Base-by-base conservation (phyloP, 2,329 filamentous ascomycete species). In the Akanthomyces lecanii region DNA sequence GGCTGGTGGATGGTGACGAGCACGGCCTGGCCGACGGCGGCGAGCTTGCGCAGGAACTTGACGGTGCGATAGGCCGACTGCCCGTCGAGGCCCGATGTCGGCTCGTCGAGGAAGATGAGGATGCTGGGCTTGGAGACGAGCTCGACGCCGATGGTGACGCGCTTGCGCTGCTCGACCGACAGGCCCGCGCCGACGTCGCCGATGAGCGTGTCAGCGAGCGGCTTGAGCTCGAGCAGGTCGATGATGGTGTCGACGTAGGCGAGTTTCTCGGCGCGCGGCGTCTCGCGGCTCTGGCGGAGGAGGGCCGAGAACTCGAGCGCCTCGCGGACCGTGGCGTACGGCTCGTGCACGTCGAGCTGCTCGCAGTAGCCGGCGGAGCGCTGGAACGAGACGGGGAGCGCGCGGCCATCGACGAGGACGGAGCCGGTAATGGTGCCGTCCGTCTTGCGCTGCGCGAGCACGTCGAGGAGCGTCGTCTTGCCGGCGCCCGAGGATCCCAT, bases 381-480 rank as follows among this genome's bases (percentile, higher is more conserved):
- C 70, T 92, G 89, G 79, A 93, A 93, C 0, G 88, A 90, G 2
- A 85, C 81, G 36, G 91, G 89, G 5, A 89, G 82, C 12, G 85
- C 86, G 10, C 83, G 83, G 1, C 90, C 90, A 66, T 94, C 89
- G 18, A 94, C 89, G 64, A 92, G 73, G 79, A 93, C 89, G 58
- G 89, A 86, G 51, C 91, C 91, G 21, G 78, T 79, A 30, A 94
- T 89, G 2, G 89, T 87, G 67, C 91, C 91, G 76, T 91, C 90
- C 0, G 89, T 92, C 64, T 90, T 89, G 68, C 90, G 85, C 65
- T 89, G 90, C 5, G 91, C 92, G 38, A 96, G 81, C 2, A 92
- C 89, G 73, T 96, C 92, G 7, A 96, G 79, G 3, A 96, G 82
- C 0, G 91, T 95, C 0, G 91, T 96, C 75, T 96, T 96, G 58